Evolutionary conservation across 2,329 filamentous ascomycete species (phyloP).

Genomic region (Pyricularia grisea): DNA sequence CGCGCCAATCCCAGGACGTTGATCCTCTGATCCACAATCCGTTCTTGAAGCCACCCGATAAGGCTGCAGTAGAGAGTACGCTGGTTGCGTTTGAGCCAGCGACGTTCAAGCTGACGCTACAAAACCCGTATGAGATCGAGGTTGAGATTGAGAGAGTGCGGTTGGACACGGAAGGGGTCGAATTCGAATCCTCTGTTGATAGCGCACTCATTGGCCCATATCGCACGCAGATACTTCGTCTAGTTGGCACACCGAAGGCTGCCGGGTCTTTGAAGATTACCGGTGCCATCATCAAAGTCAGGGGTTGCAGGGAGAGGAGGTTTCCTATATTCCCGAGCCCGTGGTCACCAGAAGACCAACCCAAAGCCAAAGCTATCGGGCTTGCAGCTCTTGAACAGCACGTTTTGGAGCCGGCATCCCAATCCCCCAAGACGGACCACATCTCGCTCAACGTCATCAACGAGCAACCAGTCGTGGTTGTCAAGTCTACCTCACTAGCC

Average conservation of each 20-base stretch:
- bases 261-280: slow-evolving; percentile 64
- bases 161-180: slow-evolving; percentile 63
- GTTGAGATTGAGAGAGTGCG: slow-evolving; percentile 77
- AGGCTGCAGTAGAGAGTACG: slow-evolving; percentile 53
- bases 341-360: slow-evolving; percentile 61
- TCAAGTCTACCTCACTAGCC: slow-evolving; percentile 68
- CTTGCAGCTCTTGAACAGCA: slow-evolving; percentile 44
- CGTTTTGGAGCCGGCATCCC: slow-evolving; percentile 25
- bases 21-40: slow-evolving; percentile 96
- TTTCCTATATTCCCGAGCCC: slow-evolving; percentile 76
- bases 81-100: slow-evolving; percentile 72
- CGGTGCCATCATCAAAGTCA: slow-evolving; percentile 71
- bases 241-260: slow-evolving; percentile 58
- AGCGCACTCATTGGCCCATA: slow-evolving; percentile 69
- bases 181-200: slow-evolving; percentile 58
- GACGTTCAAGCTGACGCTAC: slow-evolving; percentile 72
- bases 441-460: slow-evolving; percentile 67
- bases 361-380: slow-evolving; percentile 71
- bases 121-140: slow-evolving; percentile 92
- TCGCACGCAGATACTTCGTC: slow-evolving; percentile 66
- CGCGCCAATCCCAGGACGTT: slow-evolving; percentile 47
- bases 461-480: slow-evolving; percentile 65
- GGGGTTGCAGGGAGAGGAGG: slow-evolving; percentile 69
- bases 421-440: slow-evolving; percentile 35
- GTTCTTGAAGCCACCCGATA: slow-evolving; percentile 61